Base-by-base conservation (phyloP, 768 basidiomycete genomes). In the Amanita brunnescens region DNA sequence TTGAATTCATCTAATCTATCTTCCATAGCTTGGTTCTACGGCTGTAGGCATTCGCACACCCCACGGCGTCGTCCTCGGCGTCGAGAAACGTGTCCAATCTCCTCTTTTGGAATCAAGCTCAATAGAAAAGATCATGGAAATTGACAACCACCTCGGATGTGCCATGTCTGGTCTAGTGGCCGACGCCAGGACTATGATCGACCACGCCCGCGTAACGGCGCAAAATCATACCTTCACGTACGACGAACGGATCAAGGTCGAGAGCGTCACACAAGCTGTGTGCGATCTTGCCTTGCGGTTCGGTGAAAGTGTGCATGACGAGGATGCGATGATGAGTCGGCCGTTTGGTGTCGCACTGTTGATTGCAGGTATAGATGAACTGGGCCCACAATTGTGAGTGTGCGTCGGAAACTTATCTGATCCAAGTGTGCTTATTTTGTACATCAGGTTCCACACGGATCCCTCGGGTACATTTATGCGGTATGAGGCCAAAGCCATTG, bases 91-190 rank as follows among this genome's bases (percentile, higher is more conserved):
- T 67, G 91, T 96, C 47, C 93, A 96, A 68, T 97, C 94, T 0
- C 90, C 93, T 8, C 79, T 99, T 43, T 81, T 98, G 61, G 96
- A 97, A 72, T 83, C 92, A 35, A 87, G 80, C 56, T 94, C 93
- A 50, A 93, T 99, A 63, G 95, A 99, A 68, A 98, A 98, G 77
- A 98, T 98, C 65, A 97, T 99, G 95, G 96, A 99, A 73, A 98
- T 99, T 61, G 96, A 98, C 71, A 58, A 68, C 10, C 96, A 99
- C 71, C 82, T 99, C 54, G 96, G 93, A 8, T 97, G 94, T 59
- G 96, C 96, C 52, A 97, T 98, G 94, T 94, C 91, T 41, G 89
- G 89, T 29, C 78, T 99, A 55, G 96, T 92, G 51, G 95, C 96
- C 50, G 96, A 99, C 70, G 95, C 96, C 40, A 83, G 96, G 56